Percentiles rank a stretch among this genome's conserved stretches.
Evolutionary conservation across 2,329 filamentous ascomycete genomes (phyloP).

Genomic region (Cladosporium oxysporum): DNA sequence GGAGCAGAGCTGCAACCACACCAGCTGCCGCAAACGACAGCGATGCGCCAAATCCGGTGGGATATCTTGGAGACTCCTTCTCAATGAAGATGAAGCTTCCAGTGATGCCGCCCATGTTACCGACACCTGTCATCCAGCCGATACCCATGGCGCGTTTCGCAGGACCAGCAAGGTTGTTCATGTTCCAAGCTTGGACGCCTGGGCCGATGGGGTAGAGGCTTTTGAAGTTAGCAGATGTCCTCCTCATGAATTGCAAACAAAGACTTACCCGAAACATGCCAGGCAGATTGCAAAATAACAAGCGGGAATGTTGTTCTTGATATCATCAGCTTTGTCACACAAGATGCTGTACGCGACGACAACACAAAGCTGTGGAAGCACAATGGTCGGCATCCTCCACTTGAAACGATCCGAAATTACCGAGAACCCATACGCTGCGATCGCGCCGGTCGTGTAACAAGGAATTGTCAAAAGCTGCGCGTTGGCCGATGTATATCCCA

Average conservation of each 20-base stretch:
- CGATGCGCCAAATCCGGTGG: constrained; percentile 40
- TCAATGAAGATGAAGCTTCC: constrained; percentile 41
- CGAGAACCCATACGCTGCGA: constrained; percentile 33
- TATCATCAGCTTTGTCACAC: constrained; percentile 22
- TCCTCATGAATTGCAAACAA: neutral
- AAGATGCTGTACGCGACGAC: constrained; percentile 33
- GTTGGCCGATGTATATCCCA: constrained; percentile 29
- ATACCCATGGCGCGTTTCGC: constrained; percentile 43
- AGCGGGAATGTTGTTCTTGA: constrained; percentile 19
- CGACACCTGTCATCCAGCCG: constrained; percentile 42
- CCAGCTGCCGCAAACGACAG: constrained; percentile 32
- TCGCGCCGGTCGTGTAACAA: constrained; percentile 34
- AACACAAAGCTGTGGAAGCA: constrained; percentile 28
- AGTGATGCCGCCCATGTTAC: constrained; percentile 47
- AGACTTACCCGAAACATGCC: constrained; percentile 28
- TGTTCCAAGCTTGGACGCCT: constrained; percentile 33
- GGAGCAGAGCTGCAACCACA: constrained; percentile 29
- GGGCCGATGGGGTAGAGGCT: constrained; percentile 32
- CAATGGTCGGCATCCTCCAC: constrained; percentile 35
- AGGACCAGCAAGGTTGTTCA: constrained; percentile 36
- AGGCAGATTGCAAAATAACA: constrained; percentile 33
- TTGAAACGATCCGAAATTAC: constrained; percentile 35
- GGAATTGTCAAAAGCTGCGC: constrained; percentile 33
- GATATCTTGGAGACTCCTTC: constrained; percentile 40
- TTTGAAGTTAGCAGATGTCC: neutral